Evolutionary conservation across 108 stramenopile species (phyloP), one percentile per base, ranked within the genome.

Genomic region (Epipyxis sp.): DNA sequence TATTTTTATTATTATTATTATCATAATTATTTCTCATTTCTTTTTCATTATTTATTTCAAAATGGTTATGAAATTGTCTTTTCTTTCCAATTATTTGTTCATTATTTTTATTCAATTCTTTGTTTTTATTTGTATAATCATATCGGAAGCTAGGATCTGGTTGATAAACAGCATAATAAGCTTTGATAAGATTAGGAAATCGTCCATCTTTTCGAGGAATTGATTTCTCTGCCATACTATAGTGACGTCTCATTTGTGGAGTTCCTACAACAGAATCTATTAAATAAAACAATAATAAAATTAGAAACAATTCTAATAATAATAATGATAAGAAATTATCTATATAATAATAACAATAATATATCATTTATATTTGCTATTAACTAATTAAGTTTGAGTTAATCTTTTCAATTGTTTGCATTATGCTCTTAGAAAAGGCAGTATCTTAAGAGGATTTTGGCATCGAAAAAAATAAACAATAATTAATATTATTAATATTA

Each of bases 111-210:
- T 16, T 57, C 16, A 16, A 16, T 16, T 25, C 16, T 16, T 16
- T 57, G 54, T 25, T 25, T 57, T 57, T 25, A 20, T 57, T 57
- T 57, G 20, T 57, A 16, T 57, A 16, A 20, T 57, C 25, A 20
- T 25, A 16, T 20, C 54, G 54, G 54, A 57, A 29, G 34, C 10
- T 20, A 50, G 46, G 46, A 25, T 65, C 25, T 10, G 61, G 61
- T 32, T 32, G 30, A 25, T 65, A 65, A 25, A 65, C 61, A 37
- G 61, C 61, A 65, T 65, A 65, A 37, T 65, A 65, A 35, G 61
- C 61, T 6, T 32, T 16, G 6, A 37, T 65, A 29, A 65, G 30
- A 65, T 65, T 65, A 37, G 27, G 27, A 37, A 35, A 65, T 65
- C 35, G 27, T 16, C 61, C 61, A 32, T 25, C 20, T 16, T 20